phyloP scores from a whole-genome alignment of 805 yeast genomes.

The Metschnikowia cerradonensis region DNA sequence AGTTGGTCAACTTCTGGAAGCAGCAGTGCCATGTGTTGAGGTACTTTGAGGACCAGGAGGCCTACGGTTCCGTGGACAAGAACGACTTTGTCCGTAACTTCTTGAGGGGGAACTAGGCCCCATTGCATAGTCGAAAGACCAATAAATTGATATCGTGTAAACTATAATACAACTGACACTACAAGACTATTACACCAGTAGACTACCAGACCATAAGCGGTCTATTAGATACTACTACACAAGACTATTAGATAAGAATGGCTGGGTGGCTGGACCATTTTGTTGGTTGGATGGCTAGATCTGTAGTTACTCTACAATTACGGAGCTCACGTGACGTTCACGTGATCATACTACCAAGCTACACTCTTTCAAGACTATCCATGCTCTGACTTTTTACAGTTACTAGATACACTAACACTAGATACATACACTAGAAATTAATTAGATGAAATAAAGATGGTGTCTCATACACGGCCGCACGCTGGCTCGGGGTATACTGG shows the following conservation, averaged over 20 bases:
- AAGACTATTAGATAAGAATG: too few species aligned
- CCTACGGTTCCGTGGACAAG: conserved; percentile 50
- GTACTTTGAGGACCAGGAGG: conserved; percentile 67
- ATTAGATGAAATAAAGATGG: conserved; percentile 8
- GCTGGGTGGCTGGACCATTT: too few species aligned
- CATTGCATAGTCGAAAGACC: background rate
- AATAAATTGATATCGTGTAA: background rate
- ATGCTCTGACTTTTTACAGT: too few species aligned
- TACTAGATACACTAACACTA: background rate
- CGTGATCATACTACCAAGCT: too few species aligned
- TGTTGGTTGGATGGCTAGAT: too few species aligned
- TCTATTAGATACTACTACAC: too few species aligned
- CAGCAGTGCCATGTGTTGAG: conserved; percentile 81
- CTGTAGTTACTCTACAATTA: too few species aligned
- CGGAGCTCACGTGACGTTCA: too few species aligned
- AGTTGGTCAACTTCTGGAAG: conserved; percentile 84
- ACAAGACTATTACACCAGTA: too few species aligned
- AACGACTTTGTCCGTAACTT: conserved; percentile 69
- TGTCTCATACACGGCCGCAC: conserved; percentile 1
- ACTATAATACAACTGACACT: too few species aligned
- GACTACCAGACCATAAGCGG: too few species aligned
- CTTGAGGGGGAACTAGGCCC: conserved; percentile 54
- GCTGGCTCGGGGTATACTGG: background rate
- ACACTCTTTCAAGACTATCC: too few species aligned
- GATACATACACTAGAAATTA: conserved; percentile 2